Base-by-base conservation (phyloP, 2,329 filamentous ascomycete genomes). In the Clarireedia paspali region DNA sequence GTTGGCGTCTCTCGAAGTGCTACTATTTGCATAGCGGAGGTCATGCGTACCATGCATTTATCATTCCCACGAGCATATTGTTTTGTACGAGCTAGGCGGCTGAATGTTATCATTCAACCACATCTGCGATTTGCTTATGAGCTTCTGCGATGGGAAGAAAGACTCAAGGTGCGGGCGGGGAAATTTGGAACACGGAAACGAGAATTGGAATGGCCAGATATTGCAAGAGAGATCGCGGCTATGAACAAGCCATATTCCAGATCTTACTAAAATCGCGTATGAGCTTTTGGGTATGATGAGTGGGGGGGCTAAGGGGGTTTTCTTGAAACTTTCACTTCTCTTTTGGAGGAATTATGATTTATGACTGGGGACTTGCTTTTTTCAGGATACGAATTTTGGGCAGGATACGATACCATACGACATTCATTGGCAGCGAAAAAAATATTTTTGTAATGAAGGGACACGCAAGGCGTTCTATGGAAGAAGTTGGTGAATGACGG, bases 91-190 rank as follows among this genome's bases (percentile, higher is more conserved):
- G 94, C 94, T 20, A 82, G 94, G 53, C 81, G 94, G 59, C 77
- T 99, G 48, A 99, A 99, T 68, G 94, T 99, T 52, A 99, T 99
- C 61, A 97, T 99, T 61, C 94, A 99, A 70, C 94, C 94, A 12
- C 92, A 99, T 74, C 78, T 99, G 55, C 82, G 90, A 57, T 99
- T 99, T 73, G 88, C 88, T 63, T 96, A 97, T 68, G 94, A 99
- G 73, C 80, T 99, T 30, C 78, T 99, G 50, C 95, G 95, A 70
- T 97, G 92, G 90, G 94, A 99, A 72, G 92, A 96, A 71, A 72
- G 80, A 34, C 82, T 91, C 59, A 82, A 66, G 66, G 47, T 20
- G 61, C 53, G 10, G 49, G 59, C 20, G 46, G 68, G 46, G 71
- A 64, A 70, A 79, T 72, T 68, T 76, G 71, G 45, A 10, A 42